phyloP scores from a whole-genome alignment of 2,329 filamentous ascomycete species.

The Fusarium illudens region DNA sequence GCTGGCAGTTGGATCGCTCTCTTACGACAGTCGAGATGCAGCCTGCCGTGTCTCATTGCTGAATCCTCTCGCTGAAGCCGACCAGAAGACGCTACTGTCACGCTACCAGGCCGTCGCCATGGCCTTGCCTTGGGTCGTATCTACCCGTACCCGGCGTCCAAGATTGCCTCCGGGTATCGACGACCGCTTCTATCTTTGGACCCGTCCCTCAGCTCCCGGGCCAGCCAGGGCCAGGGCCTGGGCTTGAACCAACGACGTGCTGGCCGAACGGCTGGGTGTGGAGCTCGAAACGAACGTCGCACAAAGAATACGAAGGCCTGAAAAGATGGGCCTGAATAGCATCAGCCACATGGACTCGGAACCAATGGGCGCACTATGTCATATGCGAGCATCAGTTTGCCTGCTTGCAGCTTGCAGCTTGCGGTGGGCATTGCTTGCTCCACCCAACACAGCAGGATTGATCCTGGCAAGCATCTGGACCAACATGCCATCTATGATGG shows the following conservation, averaged over 20 bases:
- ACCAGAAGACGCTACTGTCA: conserved; percentile 2
- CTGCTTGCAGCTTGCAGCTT: conserved; percentile 36
- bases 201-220: not conserved
- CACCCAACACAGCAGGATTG: conserved; percentile 7
- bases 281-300: conserved; percentile 2
- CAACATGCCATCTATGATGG: conserved; percentile 12
- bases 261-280: not conserved
- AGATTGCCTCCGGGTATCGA: conserved; percentile 3
- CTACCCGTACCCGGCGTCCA: conserved; percentile 6
- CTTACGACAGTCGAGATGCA: conserved; percentile 15
- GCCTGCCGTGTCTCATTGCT: conserved; percentile 8
- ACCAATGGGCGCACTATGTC: conserved; percentile 15
- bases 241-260: not conserved
- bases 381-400: conserved; percentile 16
- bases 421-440: conserved; percentile 12
- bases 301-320: conserved; percentile 31
- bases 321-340: conserved; percentile 21
- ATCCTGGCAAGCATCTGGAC: not conserved
- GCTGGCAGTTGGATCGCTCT: conserved; percentile 22
- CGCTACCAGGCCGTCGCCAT: conserved; percentile 9
- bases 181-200: conserved; percentile 5
- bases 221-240: not conserved
- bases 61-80: not conserved
- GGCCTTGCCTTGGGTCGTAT: not conserved
- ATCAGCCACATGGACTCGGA: conserved; percentile 10